Conservation (phyloP, 768 basidiomycete genomes). For the Tulasnella sp. region DNA sequence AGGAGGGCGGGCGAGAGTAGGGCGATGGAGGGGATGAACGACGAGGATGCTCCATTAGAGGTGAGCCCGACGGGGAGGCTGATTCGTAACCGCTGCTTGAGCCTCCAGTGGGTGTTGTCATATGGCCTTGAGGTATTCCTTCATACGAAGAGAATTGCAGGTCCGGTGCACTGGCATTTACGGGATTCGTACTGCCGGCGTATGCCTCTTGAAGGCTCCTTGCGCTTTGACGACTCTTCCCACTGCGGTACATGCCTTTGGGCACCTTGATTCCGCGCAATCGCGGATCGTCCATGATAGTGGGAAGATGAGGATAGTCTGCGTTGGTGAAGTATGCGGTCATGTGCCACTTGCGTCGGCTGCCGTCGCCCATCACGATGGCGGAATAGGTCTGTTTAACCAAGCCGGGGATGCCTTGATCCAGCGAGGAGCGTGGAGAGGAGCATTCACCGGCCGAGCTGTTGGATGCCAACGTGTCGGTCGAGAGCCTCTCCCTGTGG, state of each 20-base stretch:
- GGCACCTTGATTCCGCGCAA: conserved; percentile 37
- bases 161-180: neutral
- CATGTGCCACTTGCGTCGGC: conserved; percentile 49
- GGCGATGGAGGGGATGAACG: conserved; percentile 6
- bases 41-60: conserved; percentile 1
- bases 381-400: conserved; percentile 66
- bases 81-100: conserved; percentile 7
- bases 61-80: conserved; percentile 8
- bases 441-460: conserved; percentile 35
- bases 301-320: conserved; percentile 37
- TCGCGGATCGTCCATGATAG: conserved; percentile 35
- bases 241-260: conserved; percentile 35
- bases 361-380: conserved; percentile 35
- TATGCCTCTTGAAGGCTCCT: conserved; percentile 18
- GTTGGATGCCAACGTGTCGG: neutral
- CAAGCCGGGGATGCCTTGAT: conserved; percentile 42
- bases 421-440: conserved; percentile 46
- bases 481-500: conserved; percentile 34
- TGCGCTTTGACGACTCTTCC: conserved; percentile 31
- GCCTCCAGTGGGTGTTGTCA: neutral
- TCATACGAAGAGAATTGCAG: neutral
- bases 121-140: neutral
- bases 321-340: conserved; percentile 45
- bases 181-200: neutral
- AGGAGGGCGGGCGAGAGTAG: conserved; percentile 10